A percentile compares a stretch with the other conserved stretches of the same genome.
Conservation (phyloP, 164 flowering plant genomes). For the Macadamia integrifolia region DNA sequence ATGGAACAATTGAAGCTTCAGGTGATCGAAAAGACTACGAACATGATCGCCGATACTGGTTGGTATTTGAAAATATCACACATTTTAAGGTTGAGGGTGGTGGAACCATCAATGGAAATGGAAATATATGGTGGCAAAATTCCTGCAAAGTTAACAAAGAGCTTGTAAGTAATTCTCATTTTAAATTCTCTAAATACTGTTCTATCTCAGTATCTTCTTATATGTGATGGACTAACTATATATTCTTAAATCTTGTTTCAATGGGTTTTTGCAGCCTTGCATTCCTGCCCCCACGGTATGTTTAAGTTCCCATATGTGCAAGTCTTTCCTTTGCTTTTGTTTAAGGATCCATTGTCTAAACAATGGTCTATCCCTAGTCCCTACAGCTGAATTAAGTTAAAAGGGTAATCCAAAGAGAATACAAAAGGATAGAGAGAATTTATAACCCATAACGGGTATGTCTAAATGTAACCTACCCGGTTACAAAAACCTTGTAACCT, state of each 20-base stretch:
- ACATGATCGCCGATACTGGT: slow-evolving; percentile 42
- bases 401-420: too few species aligned
- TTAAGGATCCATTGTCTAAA: too few species aligned
- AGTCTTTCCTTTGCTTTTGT: background rate
- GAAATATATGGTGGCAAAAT: slow-evolving; percentile 8
- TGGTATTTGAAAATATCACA: slow-evolving; percentile 28
- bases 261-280: slow-evolving; percentile 66
- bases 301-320: background rate
- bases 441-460: too few species aligned
- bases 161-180: slow-evolving; percentile 21
- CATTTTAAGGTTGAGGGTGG: slow-evolving; percentile 39
- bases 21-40: slow-evolving; percentile 39
- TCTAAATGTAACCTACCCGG: too few species aligned
- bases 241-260: slow-evolving; percentile 3
- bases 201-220: background rate
- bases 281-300: slow-evolving; percentile 80
- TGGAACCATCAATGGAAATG: slow-evolving; percentile 60
- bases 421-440: too few species aligned
- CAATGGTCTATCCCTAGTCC: too few species aligned
- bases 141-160: slow-evolving; percentile 50
- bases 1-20: slow-evolving; percentile 65
- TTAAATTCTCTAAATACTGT: background rate
- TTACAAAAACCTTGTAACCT: too few species aligned
- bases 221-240: background rate
- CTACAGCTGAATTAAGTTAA: too few species aligned